Evolutionary conservation across 441 rosid species (phyloP).

Genomic region (Jatropha podagrica): DNA sequence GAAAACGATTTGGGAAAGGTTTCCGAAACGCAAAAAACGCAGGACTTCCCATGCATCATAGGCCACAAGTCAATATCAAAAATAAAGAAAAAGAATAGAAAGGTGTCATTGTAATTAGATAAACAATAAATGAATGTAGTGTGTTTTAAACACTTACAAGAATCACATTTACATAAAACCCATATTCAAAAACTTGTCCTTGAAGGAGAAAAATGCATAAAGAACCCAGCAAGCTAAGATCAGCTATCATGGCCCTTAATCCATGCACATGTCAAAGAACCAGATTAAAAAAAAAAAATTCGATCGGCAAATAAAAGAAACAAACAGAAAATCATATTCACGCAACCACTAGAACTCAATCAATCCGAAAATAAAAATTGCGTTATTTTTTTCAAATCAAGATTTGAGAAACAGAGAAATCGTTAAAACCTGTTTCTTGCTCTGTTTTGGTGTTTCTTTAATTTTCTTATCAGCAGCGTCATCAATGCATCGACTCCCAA

Average conservation of each 20-base stretch:
- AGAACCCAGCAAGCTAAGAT: too few relatives aligned
- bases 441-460: background rate
- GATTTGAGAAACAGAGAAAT: background rate
- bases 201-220: too few relatives aligned
- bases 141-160: background rate
- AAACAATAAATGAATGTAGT: background rate
- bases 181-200: too few relatives aligned
- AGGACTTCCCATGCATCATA: too few relatives aligned
- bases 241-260: too few relatives aligned
- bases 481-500: background rate
- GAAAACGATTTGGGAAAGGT: background rate
- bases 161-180: background rate
- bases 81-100: too few relatives aligned
- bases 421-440: conserved; percentile 13
- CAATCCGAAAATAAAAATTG: background rate
- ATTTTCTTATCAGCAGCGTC: conserved; percentile 17
- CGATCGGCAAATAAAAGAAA: too few relatives aligned
- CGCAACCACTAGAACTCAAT: background rate
- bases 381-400: background rate
- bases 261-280: too few relatives aligned
- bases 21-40: too few relatives aligned
- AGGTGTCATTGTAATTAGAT: too few relatives aligned
- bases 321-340: background rate
- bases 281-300: too few relatives aligned
- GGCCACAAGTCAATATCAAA: too few relatives aligned